phyloP scores from a whole-genome alignment of 2,329 filamentous ascomycete species.

The Rhexocercosporidium sp. region DNA sequence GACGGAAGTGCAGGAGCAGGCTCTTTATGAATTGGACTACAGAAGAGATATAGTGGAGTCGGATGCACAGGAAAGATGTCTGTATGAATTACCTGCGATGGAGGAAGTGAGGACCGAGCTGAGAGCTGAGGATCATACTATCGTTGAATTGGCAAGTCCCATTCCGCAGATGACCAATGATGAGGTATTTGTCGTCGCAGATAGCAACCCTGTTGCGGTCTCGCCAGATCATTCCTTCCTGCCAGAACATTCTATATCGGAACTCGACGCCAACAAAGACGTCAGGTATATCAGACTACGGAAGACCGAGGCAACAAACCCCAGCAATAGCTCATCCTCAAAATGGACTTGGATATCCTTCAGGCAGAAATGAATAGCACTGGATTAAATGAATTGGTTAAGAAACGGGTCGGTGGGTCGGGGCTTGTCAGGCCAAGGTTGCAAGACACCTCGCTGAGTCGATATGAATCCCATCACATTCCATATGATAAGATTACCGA shows the following conservation, averaged over 20 bases:
- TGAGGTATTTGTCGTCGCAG: neutral
- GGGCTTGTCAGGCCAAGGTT: no score
- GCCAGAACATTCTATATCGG: neutral
- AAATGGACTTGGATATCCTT: neutral
- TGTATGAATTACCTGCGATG: slow-evolving; percentile 3
- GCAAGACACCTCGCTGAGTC: no score
- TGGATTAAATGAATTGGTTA: neutral
- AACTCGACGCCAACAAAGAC: neutral
- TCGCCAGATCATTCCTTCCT: neutral
- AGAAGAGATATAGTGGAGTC: neutral
- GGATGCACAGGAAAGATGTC: neutral
- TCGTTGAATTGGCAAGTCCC: neutral
- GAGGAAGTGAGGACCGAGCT: neutral
- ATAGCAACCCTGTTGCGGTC: neutral
- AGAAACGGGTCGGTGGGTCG: no score
- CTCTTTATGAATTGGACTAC: neutral
- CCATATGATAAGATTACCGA: neutral
- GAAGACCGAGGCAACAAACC: neutral
- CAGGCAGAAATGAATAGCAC: neutral
- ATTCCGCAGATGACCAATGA: neutral
- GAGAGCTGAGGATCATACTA: neutral
- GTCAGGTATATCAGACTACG: neutral
- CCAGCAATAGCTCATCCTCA: neutral
- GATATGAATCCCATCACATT: neutral
- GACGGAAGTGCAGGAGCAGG: neutral